A percentile compares a stretch with the other conserved stretches of the same genome.
Evolutionary conservation across 768 basidiomycete genomes (phyloP).

Genomic region (Leccinum boreale): DNA sequence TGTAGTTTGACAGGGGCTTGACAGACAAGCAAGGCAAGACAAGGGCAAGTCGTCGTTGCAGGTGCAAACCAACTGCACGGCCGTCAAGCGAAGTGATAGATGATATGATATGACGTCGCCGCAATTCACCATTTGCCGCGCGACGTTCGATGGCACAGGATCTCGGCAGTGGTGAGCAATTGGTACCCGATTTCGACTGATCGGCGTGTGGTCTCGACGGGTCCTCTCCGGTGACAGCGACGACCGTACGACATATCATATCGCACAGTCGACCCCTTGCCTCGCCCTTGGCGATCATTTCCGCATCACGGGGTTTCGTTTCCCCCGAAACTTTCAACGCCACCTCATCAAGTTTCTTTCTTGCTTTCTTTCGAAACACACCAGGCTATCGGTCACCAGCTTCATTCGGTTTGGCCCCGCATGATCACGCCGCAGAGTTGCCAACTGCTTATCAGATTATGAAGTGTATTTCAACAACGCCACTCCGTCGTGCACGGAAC

Average conservation of each 20-base stretch:
- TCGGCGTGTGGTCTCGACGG: slow-evolving; percentile 1
- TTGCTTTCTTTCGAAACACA: slow-evolving; percentile 11
- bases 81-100: not conserved
- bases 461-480: slow-evolving; percentile 11
- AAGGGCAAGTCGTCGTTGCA: slow-evolving; percentile 8
- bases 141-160: not conserved
- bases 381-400: slow-evolving; percentile 2
- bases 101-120: not conserved
- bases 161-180: not conserved
- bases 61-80: not conserved
- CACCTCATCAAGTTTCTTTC: slow-evolving; percentile 13
- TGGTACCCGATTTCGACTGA: slow-evolving; percentile 7
- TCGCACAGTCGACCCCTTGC: not conserved
- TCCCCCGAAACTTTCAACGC: slow-evolving; percentile 10
- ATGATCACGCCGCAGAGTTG: slow-evolving; percentile 22
- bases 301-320: not conserved
- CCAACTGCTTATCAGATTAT: slow-evolving; percentile 9
- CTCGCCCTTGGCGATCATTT: not conserved
- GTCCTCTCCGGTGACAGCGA: slow-evolving; percentile 1
- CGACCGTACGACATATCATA: not conserved
- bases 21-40: slow-evolving; percentile 12
- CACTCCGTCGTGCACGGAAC: slow-evolving; percentile 24
- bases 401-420: slow-evolving; percentile 1
- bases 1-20: not conserved
- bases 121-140: not conserved